phyloP scores from a whole-genome alignment of 768 basidiomycete genomes.

The Sistotremastrum niveocremeum region DNA sequence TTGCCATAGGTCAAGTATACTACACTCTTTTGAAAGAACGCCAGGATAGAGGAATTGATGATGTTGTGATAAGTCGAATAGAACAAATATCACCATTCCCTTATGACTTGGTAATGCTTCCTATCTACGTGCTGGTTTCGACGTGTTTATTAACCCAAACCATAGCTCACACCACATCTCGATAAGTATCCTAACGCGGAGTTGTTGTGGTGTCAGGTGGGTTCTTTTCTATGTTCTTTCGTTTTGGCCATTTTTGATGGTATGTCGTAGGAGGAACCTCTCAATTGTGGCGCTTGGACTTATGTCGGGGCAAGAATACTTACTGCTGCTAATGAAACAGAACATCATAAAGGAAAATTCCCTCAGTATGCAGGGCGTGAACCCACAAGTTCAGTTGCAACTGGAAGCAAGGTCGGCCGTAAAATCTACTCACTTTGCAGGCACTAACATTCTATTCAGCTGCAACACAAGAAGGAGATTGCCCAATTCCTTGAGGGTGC shows the following conservation, averaged over 20 bases:
- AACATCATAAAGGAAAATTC: slow-evolving; percentile 85
- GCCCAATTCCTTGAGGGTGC: slow-evolving; percentile 56
- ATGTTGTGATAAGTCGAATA: slow-evolving; percentile 86
- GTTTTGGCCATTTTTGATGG: not conserved
- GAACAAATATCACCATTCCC: slow-evolving; percentile 98
- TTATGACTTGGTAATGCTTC: slow-evolving; percentile 65
- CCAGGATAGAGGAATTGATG: slow-evolving; percentile 79
- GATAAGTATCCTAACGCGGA: slow-evolving; percentile 96
- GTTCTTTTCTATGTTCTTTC: slow-evolving; percentile 3
- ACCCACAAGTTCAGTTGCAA: slow-evolving; percentile 85
- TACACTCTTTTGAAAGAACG: slow-evolving; percentile 79
- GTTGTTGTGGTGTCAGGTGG: slow-evolving; percentile 81
- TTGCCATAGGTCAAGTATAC: slow-evolving; percentile 75
- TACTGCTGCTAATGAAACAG: slow-evolving; percentile 83
- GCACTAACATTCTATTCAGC: slow-evolving; percentile 23
- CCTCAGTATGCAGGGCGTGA: slow-evolving; percentile 86
- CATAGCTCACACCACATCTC: slow-evolving; percentile 77
- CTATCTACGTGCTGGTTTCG: not conserved
- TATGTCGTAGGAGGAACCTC: slow-evolving; percentile 62
- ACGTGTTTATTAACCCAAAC: slow-evolving; percentile 5
- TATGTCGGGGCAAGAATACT: slow-evolving; percentile 89
- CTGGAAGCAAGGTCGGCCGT: slow-evolving; percentile 67
- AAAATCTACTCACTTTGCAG: not conserved
- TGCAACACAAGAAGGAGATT: slow-evolving; percentile 84
- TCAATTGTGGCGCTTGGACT: slow-evolving; percentile 97